phyloP scores from a whole-genome alignment of 805 yeast species.

The Huiozyma sinensis region DNA sequence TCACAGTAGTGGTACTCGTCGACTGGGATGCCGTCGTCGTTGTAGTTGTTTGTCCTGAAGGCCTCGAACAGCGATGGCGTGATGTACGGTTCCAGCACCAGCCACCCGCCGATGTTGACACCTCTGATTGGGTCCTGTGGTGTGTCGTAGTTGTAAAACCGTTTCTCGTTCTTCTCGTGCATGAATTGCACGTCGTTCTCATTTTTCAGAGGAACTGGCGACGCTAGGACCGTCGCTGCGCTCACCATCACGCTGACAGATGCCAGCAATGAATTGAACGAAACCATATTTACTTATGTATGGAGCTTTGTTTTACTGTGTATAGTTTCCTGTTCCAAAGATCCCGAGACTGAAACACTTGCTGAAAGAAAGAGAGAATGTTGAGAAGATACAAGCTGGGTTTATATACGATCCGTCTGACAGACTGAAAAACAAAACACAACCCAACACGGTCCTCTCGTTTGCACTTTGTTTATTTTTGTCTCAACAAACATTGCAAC shows the following conservation, averaged over 20 bases:
- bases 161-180: conserved; percentile 11
- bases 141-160: conserved; percentile 17
- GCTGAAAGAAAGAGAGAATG: too few relatives aligned
- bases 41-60: conserved; percentile 28
- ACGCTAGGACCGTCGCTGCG: conserved; percentile 1
- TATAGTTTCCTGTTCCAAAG: background rate
- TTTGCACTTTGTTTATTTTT: too few relatives aligned
- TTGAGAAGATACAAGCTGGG: too few relatives aligned
- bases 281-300: background rate
- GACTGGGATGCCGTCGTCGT: conserved; percentile 44
- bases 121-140: conserved; percentile 32
- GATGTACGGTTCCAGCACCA: conserved; percentile 77
- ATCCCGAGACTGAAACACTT: too few relatives aligned
- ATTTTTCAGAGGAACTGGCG: conserved; percentile 13
- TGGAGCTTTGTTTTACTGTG: background rate
- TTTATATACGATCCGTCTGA: too few relatives aligned
- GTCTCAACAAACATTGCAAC: too few relatives aligned
- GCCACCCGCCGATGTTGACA: conserved; percentile 85
- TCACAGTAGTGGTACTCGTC: conserved; percentile 71
- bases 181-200: conserved; percentile 10
- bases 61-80: conserved; percentile 66
- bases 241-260: background rate
- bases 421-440: too few relatives aligned
- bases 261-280: background rate
- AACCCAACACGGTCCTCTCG: too few relatives aligned